Evolutionary conservation across 805 yeast species (phyloP).

Genomic region (Saccharomycopsis olivae): DNA sequence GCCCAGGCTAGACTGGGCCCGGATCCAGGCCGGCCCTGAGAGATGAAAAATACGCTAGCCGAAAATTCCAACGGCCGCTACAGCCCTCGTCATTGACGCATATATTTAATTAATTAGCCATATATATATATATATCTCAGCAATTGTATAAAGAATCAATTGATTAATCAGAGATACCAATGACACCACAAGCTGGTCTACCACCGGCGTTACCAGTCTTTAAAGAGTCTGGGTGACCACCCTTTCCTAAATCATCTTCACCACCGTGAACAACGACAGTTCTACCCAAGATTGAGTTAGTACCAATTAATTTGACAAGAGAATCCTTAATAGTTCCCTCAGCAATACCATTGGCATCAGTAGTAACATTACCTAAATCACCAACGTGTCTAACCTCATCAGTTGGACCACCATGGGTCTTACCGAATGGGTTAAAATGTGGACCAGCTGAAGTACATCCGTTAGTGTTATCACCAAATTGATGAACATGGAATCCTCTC

Average conservation of each 20-base stretch:
- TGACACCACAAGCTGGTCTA: slow-evolving; percentile 98
- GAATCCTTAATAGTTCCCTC: slow-evolving; percentile 78
- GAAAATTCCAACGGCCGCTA: too few relatives aligned
- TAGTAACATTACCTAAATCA: slow-evolving; percentile 88
- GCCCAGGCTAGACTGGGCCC: too few relatives aligned
- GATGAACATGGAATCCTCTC: slow-evolving; percentile 97
- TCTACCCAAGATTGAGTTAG: slow-evolving; percentile 85
- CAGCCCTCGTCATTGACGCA: too few relatives aligned
- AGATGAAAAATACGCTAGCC: too few relatives aligned
- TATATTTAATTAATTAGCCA: too few relatives aligned
- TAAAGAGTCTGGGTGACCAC: slow-evolving; percentile 82
- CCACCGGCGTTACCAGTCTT: slow-evolving; percentile 98
- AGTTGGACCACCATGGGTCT: slow-evolving; percentile 87
- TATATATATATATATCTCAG: too few relatives aligned
- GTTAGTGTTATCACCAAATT: slow-evolving; percentile 97
- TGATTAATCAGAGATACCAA: slow-evolving; percentile 58
- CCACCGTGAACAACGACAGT: slow-evolving; percentile 92
- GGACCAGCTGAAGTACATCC: slow-evolving; percentile 99
- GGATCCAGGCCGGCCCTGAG: too few relatives aligned
- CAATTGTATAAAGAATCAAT: too few relatives aligned
- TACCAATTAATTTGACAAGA: slow-evolving; percentile 74
- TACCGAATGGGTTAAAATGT: slow-evolving; percentile 86
- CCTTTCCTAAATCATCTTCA: slow-evolving; percentile 88
- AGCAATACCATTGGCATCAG: slow-evolving; percentile 84
- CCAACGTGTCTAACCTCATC: slow-evolving; percentile 82